Percentiles rank a stretch among this genome's conserved stretches.
These are phyloP conservation scores for Clitopilus hobsonii DNA, from an alignment of 768 basidiomycete species.

Conservation along the genomic window DNA sequence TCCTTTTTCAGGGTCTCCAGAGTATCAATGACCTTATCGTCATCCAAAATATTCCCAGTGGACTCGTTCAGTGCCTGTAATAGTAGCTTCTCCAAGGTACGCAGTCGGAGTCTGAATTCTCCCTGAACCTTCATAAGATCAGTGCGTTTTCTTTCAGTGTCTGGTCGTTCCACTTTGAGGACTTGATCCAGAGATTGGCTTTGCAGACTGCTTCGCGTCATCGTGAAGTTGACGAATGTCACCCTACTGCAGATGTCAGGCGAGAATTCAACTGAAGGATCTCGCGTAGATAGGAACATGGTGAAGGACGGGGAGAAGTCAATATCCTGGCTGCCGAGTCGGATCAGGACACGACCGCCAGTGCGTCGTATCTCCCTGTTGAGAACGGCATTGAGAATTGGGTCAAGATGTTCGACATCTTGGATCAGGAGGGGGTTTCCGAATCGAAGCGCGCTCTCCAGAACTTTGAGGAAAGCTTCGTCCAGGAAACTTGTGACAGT, in stretches of 20 bases:
- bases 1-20: slow-evolving; percentile 94
- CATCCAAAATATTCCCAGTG: slow-evolving; percentile 93
- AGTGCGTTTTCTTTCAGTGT: slow-evolving; percentile 91
- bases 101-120: slow-evolving; percentile 89
- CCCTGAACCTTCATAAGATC: slow-evolving; percentile 98
- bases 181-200: slow-evolving; percentile 98
- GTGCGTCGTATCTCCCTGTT: slow-evolving; percentile 96
- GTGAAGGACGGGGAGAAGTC: slow-evolving; percentile 99
- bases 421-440: slow-evolving; percentile 97
- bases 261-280: slow-evolving; percentile 96
- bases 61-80: slow-evolving; percentile 96
- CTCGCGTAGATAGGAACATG: slow-evolving; percentile 97
- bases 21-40: slow-evolving; percentile 97
- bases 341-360: slow-evolving; percentile 95
- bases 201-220: slow-evolving; percentile 98
- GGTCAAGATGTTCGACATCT: slow-evolving; percentile 96
- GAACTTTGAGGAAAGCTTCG: slow-evolving; percentile 96
- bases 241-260: slow-evolving; percentile 98
- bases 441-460: slow-evolving; percentile 98
- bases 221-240: slow-evolving; percentile 94
- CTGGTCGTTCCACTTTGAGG: slow-evolving; percentile 93
- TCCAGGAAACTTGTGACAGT: slow-evolving; percentile 98
- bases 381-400: slow-evolving; percentile 93
- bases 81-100: slow-evolving; percentile 88
- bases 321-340: slow-evolving; percentile 95